Base-by-base conservation (phyloP, 257 asterid species). In the Nicotiana tomentosiformis region DNA sequence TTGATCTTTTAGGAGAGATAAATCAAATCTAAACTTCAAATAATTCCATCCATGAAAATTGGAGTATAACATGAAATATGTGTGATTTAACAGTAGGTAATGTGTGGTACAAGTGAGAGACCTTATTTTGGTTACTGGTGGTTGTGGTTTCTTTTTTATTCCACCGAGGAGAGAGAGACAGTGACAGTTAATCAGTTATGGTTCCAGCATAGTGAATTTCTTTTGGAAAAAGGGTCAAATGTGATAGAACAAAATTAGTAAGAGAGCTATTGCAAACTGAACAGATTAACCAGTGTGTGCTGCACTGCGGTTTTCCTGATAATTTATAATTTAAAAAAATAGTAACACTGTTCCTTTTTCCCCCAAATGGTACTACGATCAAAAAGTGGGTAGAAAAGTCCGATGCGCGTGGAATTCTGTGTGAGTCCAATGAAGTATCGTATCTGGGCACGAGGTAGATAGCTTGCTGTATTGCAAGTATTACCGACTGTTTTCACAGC, bases 71-170 rank as follows among this genome's bases (percentile, higher is more conserved):
- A 49, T 74, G 80, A 74, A 26, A 74, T 49, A 26, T 26, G 64
- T 49, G 80, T 74, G 62, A 74, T 14, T 74, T 49, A 51, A 51
- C 82, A 35, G 62, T 3, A 60, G 57, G 57, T 23, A 79, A 79
- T 79, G 82, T 61, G 82, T 79, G 82, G 82, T 74, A 72, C 80
- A 26, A 74, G 80, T 15, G 43, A 26, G 62, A 51, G 64, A 1
- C 62, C 3, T 7, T 74, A 26, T 26, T 30, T 16, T 7, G 76
- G 20, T 5, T 7, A 74, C 62, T 51, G 64, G 80, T 74, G 80
- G 80, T 26, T 49, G 46, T 51, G 62, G 29, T 49, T 46, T 72
- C 61, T 46, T 43, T 70, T 74, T 49, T 7, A 7, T 26, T 51
- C 8, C 29, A 51, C 2, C 26, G 61, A 39, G 0, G 78, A 39